A percentile compares a stretch with the other conserved stretches of the same genome.
These are phyloP conservation scores for Plasmodium vinckei DNA, from an alignment of 169 alveolate species.

Conservation along the genomic window DNA sequence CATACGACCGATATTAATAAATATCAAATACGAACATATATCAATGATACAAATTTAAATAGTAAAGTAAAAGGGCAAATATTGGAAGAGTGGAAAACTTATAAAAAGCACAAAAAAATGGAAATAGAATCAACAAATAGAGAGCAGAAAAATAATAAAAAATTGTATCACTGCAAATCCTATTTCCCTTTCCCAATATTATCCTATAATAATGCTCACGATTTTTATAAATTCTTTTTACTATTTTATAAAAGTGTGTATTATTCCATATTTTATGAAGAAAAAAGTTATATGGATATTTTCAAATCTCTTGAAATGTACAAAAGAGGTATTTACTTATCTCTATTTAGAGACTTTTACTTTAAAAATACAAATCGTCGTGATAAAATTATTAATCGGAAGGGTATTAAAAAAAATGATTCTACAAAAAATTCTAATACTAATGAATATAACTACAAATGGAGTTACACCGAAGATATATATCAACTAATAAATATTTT, in stretches of 20 bases:
- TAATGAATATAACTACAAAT: neutral
- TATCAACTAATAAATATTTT: slow-evolving; percentile 30
- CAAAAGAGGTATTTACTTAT: slow-evolving; percentile 30
- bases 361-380: neutral
- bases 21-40: slow-evolving; percentile 38
- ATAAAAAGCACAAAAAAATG: slow-evolving; percentile 15
- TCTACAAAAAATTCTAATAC: neutral
- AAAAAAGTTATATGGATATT: slow-evolving; percentile 55
- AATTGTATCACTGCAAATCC: slow-evolving; percentile 20
- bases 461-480: slow-evolving; percentile 41
- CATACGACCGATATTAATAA: slow-evolving; percentile 32
- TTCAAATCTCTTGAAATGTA: slow-evolving; percentile 26
- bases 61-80: slow-evolving; percentile 11
- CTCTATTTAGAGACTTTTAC: slow-evolving; percentile 23
- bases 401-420: neutral
- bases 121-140: slow-evolving; percentile 11
- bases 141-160: neutral
- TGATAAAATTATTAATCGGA: neutral
- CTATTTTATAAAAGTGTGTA: slow-evolving; percentile 28
- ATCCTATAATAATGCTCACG: slow-evolving; percentile 35
- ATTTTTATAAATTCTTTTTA: slow-evolving; percentile 34
- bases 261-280: slow-evolving; percentile 19
- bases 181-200: slow-evolving; percentile 51
- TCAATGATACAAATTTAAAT: slow-evolving; percentile 21
- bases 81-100: slow-evolving; percentile 24